Conservation (phyloP, 2,329 filamentous ascomycete genomes). For the Colletotrichum tofieldiae region DNA sequence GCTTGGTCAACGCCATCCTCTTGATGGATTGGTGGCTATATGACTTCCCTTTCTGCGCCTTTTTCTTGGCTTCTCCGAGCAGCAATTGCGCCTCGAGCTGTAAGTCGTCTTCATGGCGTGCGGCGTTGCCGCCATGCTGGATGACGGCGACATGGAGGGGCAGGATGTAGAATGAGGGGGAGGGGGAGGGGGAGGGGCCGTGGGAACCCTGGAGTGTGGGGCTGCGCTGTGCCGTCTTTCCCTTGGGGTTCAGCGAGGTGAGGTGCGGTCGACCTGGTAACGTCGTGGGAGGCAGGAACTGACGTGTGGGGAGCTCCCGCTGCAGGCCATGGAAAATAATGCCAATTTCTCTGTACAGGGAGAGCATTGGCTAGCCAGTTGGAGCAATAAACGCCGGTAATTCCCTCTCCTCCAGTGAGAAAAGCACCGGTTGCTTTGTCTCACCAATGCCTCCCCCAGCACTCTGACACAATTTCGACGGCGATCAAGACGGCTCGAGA, state of each 20-base stretch:
- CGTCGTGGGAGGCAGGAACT: not conserved
- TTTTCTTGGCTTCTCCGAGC: not conserved
- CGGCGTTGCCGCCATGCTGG: conserved; percentile 1
- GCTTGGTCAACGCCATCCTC: not conserved
- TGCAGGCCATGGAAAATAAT: conserved; percentile 29
- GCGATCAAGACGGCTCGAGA: not conserved
- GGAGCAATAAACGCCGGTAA: conserved; percentile 35
- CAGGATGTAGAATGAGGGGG: conserved; percentile 22
- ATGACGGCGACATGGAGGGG: conserved; percentile 27
- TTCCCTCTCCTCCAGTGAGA: conserved; percentile 6
- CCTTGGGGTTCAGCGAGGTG: conserved; percentile 7
- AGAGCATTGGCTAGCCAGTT: conserved; percentile 7
- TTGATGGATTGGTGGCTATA: not conserved
- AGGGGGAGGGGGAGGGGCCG: conserved; percentile 38
- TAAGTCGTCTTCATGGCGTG: not conserved
- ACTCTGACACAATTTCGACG: not conserved
- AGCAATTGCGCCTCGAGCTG: not conserved
- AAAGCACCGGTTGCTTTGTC: not conserved
- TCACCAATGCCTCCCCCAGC: not conserved
- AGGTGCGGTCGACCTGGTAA: not conserved
- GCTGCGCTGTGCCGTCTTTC: conserved; percentile 8
- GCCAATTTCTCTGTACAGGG: conserved; percentile 16
- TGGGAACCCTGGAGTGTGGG: conserved; percentile 24
- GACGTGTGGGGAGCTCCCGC: conserved; percentile 5
- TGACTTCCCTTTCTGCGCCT: not conserved